phyloP scores from a whole-genome alignment of 106 monocot genomes.

The Acanthochlamys bracteata region DNA sequence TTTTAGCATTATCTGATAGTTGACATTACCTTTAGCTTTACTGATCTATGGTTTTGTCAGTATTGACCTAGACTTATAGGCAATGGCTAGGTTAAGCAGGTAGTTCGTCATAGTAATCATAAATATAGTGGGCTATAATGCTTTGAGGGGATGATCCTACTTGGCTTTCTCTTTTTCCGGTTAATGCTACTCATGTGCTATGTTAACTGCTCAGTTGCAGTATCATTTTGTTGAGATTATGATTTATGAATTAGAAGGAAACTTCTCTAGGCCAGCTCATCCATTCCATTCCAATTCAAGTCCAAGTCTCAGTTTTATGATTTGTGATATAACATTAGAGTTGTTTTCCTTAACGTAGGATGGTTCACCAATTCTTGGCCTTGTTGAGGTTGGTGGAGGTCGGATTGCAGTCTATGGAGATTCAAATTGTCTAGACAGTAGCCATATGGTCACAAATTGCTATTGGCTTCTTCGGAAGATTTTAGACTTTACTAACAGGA shows the following conservation, averaged over 20 bases:
- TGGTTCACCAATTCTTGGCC: slow-evolving; percentile 71
- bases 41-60: not conserved
- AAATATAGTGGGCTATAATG: too few species aligned
- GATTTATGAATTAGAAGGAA: too few species aligned
- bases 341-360: slow-evolving; percentile 30
- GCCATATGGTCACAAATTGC: slow-evolving; percentile 99
- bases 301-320: too few species aligned
- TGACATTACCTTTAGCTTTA: not conserved
- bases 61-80: too few species aligned
- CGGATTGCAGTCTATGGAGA: slow-evolving; percentile 88
- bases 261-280: not conserved
- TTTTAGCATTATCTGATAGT: too few species aligned
- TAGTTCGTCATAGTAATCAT: too few species aligned
- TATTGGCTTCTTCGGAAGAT: slow-evolving; percentile 87
- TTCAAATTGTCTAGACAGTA: slow-evolving; percentile 96
- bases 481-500: slow-evolving; percentile 71
- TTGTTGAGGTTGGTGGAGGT: slow-evolving; percentile 61
- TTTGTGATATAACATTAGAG: not conserved
- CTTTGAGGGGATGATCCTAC: too few species aligned
- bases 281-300: not conserved
- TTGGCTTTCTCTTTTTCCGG: too few species aligned
- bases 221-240: too few species aligned
- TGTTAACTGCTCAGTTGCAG: too few species aligned
- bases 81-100: too few species aligned
- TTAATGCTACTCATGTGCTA: too few species aligned